These are phyloP conservation scores for Cordyceps cateniannulata DNA, from an alignment of 2,329 filamentous ascomycete species.

Conservation along the genomic window DNA sequence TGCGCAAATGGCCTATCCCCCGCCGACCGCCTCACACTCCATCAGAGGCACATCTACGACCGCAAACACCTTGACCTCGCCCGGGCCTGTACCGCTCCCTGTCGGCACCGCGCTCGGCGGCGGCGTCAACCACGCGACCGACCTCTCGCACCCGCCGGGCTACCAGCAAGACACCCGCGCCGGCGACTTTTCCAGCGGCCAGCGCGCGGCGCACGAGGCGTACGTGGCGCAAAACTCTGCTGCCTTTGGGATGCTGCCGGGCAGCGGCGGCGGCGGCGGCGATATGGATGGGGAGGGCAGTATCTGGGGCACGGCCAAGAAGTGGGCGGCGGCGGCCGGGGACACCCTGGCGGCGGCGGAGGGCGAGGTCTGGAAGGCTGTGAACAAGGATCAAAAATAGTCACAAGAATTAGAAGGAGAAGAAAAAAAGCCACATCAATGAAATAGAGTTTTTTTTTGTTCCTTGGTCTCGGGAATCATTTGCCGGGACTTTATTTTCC, in stretches of 20 bases:
- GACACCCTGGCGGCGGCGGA: conserved; percentile 52
- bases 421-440: background rate
- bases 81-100: background rate
- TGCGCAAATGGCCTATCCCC: conserved; percentile 20
- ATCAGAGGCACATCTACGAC: conserved; percentile 31
- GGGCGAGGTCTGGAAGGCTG: conserved; percentile 55
- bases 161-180: conserved; percentile 52
- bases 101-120: conserved; percentile 14
- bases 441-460: background rate
- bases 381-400: conserved; percentile 47
- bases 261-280: conserved; percentile 16
- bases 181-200: conserved; percentile 42
- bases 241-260: background rate
- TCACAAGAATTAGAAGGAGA: background rate
- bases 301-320: conserved; percentile 24
- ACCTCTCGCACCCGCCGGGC: conserved; percentile 43
- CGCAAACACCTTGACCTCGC: conserved; percentile 8
- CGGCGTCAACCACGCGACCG: conserved; percentile 20
- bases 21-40: background rate
- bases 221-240: conserved; percentile 21
- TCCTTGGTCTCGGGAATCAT: no score
- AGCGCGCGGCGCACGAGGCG: conserved; percentile 35
- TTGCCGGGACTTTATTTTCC: no score
- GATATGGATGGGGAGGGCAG: conserved; percentile 42
- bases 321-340: conserved; percentile 48